Conservation (phyloP, 352 stramenopile species). For the Thraustochytrium striatum region DNA sequence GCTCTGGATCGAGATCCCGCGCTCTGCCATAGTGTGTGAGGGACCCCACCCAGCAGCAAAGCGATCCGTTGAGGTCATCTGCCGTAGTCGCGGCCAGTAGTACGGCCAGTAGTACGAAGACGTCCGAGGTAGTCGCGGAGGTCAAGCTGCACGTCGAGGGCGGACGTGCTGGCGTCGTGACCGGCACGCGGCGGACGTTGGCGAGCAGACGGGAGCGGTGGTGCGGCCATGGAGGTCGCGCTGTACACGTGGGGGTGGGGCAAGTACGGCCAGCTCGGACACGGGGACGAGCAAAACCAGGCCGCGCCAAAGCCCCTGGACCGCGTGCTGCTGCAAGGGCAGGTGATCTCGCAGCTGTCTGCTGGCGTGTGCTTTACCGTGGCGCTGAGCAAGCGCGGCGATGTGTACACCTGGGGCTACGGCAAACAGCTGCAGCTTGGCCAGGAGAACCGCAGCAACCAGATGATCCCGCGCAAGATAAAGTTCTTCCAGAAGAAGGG, state of each 20-base stretch:
- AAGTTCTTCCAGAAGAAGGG: conserved; percentile 1
- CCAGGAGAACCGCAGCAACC: neutral
- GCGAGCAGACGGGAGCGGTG: neutral
- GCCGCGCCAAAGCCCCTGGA: conserved; percentile 4
- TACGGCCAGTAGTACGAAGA: too few species aligned
- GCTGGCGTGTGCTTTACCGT: conserved; percentile 41
- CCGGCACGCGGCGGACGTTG: neutral
- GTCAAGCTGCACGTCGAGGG: neutral
- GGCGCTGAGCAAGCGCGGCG: conserved; percentile 5
- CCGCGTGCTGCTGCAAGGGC: conserved; percentile 29
- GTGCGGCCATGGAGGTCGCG: neutral
- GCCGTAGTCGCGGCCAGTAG: too few species aligned
- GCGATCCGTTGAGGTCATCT: too few species aligned
- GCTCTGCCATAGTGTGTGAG: too few species aligned
- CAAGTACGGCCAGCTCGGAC: conserved; percentile 32
- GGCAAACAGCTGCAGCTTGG: conserved; percentile 24
- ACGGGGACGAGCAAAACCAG: neutral
- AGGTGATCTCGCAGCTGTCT: neutral
- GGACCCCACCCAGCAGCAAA: too few species aligned
- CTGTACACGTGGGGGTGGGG: conserved; percentile 37
- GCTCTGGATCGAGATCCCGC: too few species aligned
- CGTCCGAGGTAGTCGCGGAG: too few species aligned
- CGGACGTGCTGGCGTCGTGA: neutral
- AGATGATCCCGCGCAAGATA: neutral
- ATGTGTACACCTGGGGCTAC: conserved; percentile 31